Percentiles rank a stretch among this genome's conserved stretches.
phyloP scores from a whole-genome alignment of 306 rosid genomes.

The Dryas drummondii region DNA sequence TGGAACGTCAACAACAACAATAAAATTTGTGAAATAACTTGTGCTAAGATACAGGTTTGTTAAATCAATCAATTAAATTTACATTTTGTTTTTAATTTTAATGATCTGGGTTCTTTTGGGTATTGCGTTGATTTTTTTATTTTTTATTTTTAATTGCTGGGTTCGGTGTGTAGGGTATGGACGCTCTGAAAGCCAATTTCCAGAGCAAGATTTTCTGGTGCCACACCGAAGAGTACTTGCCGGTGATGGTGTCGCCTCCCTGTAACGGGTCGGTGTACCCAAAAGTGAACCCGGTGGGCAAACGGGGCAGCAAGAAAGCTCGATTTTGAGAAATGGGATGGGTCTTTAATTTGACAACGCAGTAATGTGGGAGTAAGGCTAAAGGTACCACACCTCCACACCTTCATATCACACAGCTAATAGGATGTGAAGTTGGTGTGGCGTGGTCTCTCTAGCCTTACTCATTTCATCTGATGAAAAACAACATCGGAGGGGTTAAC shows the following conservation, averaged over 20 bases:
- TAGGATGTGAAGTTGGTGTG: no score
- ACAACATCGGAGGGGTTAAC: no score
- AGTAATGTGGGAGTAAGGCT: no score
- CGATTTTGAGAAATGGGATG: no score
- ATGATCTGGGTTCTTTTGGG: neutral
- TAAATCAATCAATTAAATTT: no score
- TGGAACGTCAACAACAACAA: neutral
- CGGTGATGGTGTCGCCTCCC: constrained; percentile 27
- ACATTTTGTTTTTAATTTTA: neutral
- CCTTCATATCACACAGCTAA: no score
- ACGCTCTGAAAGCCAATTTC: constrained; percentile 20
- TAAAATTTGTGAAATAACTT: neutral
- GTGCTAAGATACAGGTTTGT: constrained; percentile 1
- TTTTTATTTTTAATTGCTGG: neutral
- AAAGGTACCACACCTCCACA: no score
- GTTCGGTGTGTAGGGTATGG: neutral
- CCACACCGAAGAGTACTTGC: constrained; percentile 33
- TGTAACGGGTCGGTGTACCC: constrained; percentile 35
- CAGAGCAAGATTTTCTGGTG: constrained; percentile 44
- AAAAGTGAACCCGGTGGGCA: no score
- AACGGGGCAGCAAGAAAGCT: no score
- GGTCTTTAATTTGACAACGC: no score
- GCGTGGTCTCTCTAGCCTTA: no score
- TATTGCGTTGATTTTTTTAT: neutral
- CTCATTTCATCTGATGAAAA: no score